Evolutionary conservation across 805 yeast species (phyloP).

Genomic region (Debaryomyces castellii): DNA sequence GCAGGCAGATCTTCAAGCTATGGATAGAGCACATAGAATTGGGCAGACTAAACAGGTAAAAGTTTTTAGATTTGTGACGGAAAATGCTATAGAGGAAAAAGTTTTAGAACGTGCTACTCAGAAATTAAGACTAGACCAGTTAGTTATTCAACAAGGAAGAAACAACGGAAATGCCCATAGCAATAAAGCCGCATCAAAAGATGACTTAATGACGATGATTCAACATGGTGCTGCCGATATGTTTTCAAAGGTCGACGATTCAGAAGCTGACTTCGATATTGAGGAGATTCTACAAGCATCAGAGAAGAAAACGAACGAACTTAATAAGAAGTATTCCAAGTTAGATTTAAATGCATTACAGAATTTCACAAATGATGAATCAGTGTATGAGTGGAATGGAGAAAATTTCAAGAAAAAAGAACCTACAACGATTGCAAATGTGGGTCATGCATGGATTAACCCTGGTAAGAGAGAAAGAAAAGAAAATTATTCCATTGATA

Average conservation of each 20-base stretch:
- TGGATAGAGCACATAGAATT: constrained; percentile 88
- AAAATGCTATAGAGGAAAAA: constrained; percentile 81
- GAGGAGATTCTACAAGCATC: constrained; percentile 61
- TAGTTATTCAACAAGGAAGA: constrained; percentile 79
- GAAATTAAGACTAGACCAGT: constrained; percentile 73
- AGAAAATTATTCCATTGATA: constrained; percentile 83
- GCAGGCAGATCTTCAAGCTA: constrained; percentile 84
- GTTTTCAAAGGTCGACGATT: constrained; percentile 32
- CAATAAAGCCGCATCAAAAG: constrained; percentile 52
- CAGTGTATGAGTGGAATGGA: constrained; percentile 87
- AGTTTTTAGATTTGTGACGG: constrained; percentile 75
- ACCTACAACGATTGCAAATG: constrained; percentile 46
- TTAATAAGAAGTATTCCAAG: constrained; percentile 62
- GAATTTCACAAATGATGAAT: constrained; percentile 63
- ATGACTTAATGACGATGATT: constrained; percentile 76
- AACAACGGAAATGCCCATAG: constrained; percentile 31
- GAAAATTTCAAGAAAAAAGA: constrained; percentile 72
- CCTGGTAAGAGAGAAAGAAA: constrained; percentile 84
- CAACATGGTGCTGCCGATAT: constrained; percentile 79
- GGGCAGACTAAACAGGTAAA: constrained; percentile 84
- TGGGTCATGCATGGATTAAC: constrained; percentile 70
- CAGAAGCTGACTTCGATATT: constrained; percentile 53
- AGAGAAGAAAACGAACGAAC: constrained; percentile 60
- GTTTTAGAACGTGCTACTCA: constrained; percentile 81
- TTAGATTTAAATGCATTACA: constrained; percentile 77